Evolutionary conservation across 148 eudicot species (phyloP).

Genomic region (Polygonum aviculare): DNA sequence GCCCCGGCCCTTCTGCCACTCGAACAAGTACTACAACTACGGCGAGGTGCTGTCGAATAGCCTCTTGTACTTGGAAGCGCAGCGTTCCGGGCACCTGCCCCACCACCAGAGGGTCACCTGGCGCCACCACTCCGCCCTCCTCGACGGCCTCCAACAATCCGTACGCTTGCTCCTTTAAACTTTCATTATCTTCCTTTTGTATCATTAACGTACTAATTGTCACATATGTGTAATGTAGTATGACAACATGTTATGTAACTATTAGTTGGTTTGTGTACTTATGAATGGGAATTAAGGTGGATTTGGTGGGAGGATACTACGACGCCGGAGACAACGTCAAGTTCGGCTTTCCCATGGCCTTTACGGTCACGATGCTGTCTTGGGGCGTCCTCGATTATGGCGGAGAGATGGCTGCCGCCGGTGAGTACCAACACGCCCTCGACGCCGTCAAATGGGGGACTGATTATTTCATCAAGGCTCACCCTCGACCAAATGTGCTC

Average conservation of each 20-base stretch:
- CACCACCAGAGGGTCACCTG: slow-evolving; percentile 51
- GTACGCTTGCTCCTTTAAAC: slow-evolving; percentile 16
- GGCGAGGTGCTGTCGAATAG: slow-evolving; percentile 48
- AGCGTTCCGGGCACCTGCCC: slow-evolving; percentile 68
- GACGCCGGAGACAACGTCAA: slow-evolving; percentile 69
- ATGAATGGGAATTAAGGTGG: slow-evolving; percentile 23
- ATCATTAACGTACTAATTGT: background rate
- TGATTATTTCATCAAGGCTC: slow-evolving; percentile 48
- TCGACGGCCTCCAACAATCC: slow-evolving; percentile 64
- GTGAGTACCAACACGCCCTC: slow-evolving; percentile 39
- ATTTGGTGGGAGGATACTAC: slow-evolving; percentile 63
- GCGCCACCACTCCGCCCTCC: slow-evolving; percentile 63
- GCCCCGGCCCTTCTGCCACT: background rate
- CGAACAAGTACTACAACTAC: slow-evolving; percentile 18
- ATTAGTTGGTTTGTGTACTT: background rate
- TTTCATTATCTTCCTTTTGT: background rate
- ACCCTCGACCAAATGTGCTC: background rate
- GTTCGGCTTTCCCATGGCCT: slow-evolving; percentile 66
- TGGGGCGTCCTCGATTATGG: slow-evolving; percentile 52
- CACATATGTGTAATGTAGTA: background rate
- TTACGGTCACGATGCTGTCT: slow-evolving; percentile 55
- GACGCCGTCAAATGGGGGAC: slow-evolving; percentile 46
- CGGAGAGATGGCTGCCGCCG: slow-evolving; percentile 33
- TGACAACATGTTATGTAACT: background rate
- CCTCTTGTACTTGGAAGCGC: slow-evolving; percentile 62